Evolutionary conservation across 2,329 filamentous ascomycete species (phyloP).

Genomic region (Rutstroemia sp.): DNA sequence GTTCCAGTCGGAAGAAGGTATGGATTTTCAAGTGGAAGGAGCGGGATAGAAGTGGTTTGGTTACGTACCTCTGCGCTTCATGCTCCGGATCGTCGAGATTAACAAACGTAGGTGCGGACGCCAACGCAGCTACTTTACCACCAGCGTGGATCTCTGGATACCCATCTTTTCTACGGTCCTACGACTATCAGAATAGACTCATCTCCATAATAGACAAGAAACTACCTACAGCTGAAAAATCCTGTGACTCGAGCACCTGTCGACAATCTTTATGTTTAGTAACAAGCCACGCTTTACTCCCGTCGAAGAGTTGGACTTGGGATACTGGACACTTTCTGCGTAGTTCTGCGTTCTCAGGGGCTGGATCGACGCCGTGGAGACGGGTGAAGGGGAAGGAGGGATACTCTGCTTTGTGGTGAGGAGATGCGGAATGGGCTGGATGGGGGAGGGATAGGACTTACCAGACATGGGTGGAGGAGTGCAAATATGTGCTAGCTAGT

Average conservation of each 20-base stretch:
- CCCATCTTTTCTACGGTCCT: slow-evolving; percentile 35
- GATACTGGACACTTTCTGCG: slow-evolving; percentile 38
- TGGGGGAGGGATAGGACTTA: too few relatives aligned
- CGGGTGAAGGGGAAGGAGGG: slow-evolving; percentile 34
- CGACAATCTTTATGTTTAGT: slow-evolving; percentile 42
- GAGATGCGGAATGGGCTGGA: too few relatives aligned
- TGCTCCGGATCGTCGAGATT: slow-evolving; percentile 44
- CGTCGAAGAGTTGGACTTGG: slow-evolving; percentile 39
- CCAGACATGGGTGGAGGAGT: too few relatives aligned
- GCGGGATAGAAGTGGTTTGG: too few relatives aligned
- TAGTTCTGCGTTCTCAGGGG: slow-evolving; percentile 37
- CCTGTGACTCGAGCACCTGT: slow-evolving; percentile 36
- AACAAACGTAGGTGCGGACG: slow-evolving; percentile 41
- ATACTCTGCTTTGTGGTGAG: too few relatives aligned
- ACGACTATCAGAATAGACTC: neutral
- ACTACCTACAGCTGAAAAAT: slow-evolving; percentile 35
- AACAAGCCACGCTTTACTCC: slow-evolving; percentile 39
- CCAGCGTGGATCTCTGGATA: slow-evolving; percentile 41
- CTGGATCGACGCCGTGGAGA: slow-evolving; percentile 34
- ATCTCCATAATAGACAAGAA: neutral
- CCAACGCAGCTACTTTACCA: slow-evolving; percentile 40
- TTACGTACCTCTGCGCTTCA: slow-evolving; percentile 34
- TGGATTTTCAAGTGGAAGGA: neutral
- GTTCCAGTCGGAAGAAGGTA: too few relatives aligned
- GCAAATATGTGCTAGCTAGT: too few relatives aligned